phyloP scores from a whole-genome alignment of 225 moss, liverwort and hornwort genomes.

The Marchantia paleacea region DNA sequence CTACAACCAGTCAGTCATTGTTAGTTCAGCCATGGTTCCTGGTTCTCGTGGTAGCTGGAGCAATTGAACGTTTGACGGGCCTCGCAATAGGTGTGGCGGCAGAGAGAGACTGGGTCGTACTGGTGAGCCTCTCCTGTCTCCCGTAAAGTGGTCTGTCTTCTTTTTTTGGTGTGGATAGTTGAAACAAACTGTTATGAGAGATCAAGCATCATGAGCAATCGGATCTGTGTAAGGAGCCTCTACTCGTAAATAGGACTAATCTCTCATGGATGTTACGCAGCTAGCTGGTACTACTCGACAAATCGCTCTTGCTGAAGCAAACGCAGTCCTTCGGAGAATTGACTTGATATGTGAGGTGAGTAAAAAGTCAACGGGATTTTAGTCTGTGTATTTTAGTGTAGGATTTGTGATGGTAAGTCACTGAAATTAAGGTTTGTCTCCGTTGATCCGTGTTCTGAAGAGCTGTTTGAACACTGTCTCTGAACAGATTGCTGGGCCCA shows the following conservation, averaged over 20 bases:
- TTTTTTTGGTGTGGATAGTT: not conserved
- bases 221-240: no score
- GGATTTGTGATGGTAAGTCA: no score
- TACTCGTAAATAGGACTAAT: no score
- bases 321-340: conserved; percentile 71
- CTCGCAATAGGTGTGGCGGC: conserved; percentile 71
- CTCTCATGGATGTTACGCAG: conserved; percentile 27
- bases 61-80: conserved; percentile 69
- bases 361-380: no score
- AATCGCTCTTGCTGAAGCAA: conserved; percentile 70
- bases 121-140: conserved; percentile 34
- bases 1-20: conserved; percentile 52
- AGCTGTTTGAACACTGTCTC: not conserved
- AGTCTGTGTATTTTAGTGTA: no score
- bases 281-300: conserved; percentile 75
- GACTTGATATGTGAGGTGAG: conserved; percentile 79
- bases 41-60: conserved; percentile 61
- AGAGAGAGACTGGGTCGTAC: conserved; percentile 83
- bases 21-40: conserved; percentile 76
- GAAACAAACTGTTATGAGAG: not conserved
- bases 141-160: not conserved
- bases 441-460: no score
- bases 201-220: not conserved
- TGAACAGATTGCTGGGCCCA: conserved; percentile 71
- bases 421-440: no score